A percentile compares a stretch with the other conserved stretches of the same genome.
These are phyloP conservation scores for Vigna hirtella DNA, from an alignment of 306 rosid species.

Conservation along the genomic window DNA sequence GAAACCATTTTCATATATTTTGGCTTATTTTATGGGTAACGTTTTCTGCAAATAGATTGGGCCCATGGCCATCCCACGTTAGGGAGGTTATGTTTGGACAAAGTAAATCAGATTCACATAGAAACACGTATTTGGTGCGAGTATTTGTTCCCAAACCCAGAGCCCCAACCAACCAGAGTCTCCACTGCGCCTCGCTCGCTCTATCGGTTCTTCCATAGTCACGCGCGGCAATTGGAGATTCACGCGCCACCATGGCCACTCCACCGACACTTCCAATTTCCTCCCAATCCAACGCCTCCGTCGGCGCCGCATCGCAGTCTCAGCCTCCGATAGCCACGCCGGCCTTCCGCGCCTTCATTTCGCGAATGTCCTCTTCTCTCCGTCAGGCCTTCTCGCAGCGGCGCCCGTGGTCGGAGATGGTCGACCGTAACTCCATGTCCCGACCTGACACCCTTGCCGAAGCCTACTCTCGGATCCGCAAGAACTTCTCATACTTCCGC, in stretches of 20 bases:
- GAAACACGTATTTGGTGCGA: not conserved
- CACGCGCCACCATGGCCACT: slow-evolving; percentile 72
- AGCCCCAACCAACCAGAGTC: slow-evolving; percentile 20
- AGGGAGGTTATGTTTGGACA: not conserved
- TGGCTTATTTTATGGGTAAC: not conserved
- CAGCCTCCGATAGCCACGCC: slow-evolving; percentile 82
- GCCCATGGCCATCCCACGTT: not conserved
- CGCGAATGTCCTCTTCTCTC: slow-evolving; percentile 70
- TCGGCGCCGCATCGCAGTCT: slow-evolving; percentile 40
- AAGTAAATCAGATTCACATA: not conserved
- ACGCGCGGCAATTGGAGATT: slow-evolving; percentile 51
- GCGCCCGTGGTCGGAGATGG: slow-evolving; percentile 88
- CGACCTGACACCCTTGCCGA: slow-evolving; percentile 82
- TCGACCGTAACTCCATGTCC: slow-evolving; percentile 70
- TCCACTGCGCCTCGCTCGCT: slow-evolving; percentile 36
- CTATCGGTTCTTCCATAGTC: not conserved
- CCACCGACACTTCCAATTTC: slow-evolving; percentile 87
- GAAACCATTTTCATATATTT: not conserved
- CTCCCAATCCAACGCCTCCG: slow-evolving; percentile 46
- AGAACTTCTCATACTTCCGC: slow-evolving; percentile 83
- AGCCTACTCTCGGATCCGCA: slow-evolving; percentile 94
- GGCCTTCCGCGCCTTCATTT: slow-evolving; percentile 83
- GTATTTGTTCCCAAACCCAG: slow-evolving; percentile 2
- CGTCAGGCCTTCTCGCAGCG: slow-evolving; percentile 83
- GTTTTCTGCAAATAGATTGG: not conserved